Conservation (phyloP, 106 monocot genomes). For the Dendrobium officinale region DNA sequence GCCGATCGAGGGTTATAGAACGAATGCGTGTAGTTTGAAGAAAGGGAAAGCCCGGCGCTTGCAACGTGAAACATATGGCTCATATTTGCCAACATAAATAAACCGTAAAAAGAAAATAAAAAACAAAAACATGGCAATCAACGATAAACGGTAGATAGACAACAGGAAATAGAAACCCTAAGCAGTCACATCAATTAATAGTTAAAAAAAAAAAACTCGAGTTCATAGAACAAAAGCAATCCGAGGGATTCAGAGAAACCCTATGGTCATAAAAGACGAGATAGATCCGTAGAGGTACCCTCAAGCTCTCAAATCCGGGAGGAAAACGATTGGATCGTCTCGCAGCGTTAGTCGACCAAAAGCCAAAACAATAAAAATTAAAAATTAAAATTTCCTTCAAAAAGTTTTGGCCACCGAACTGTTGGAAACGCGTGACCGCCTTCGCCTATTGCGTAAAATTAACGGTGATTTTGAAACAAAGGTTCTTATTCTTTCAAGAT, state of each 20-base stretch:
- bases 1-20: not conserved
- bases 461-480: not conserved
- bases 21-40: not conserved
- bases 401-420: not conserved
- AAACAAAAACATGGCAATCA: too few relatives aligned
- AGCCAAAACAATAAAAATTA: not conserved
- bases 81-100: not conserved
- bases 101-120: not conserved
- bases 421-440: conserved; percentile 1
- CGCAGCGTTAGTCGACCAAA: not conserved
- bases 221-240: not conserved
- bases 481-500: not conserved
- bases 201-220: not conserved
- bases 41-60: not conserved
- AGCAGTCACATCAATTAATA: not conserved
- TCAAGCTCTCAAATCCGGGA: not conserved
- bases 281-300: not conserved
- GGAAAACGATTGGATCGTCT: not conserved
- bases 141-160: too few relatives aligned
- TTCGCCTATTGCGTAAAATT: not conserved
- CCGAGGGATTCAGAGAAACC: not conserved
- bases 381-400: not conserved
- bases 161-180: not conserved
- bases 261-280: not conserved
- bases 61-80: not conserved